Evolutionary conservation across 495 filamentous ascomycete species (phyloP).

Genomic region (Penicillium cosmopolitanum): DNA sequence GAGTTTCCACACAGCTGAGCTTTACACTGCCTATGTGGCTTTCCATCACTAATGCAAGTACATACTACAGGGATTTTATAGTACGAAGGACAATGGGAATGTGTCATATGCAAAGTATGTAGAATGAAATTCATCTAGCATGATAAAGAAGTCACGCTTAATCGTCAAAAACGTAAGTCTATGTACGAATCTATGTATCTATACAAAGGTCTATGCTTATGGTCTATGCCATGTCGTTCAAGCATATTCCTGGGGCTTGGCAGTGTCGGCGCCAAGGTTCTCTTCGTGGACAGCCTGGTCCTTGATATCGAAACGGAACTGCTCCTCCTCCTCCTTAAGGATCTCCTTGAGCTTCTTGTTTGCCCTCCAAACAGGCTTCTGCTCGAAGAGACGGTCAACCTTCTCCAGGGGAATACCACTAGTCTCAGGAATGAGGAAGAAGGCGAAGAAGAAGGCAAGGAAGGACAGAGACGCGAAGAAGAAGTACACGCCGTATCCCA

Average conservation of each 20-base stretch:
- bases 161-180: conserved; percentile 16
- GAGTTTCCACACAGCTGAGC: neutral
- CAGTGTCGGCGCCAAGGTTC: neutral
- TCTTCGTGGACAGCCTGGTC: conserved; percentile 29
- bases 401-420: conserved; percentile 58
- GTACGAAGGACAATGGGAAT: neutral
- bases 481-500: conserved; percentile 77
- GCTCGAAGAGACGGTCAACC: conserved; percentile 61
- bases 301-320: conserved; percentile 56
- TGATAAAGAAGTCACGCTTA: conserved; percentile 13
- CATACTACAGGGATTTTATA: neutral
- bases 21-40: neutral
- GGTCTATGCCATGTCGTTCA: neutral
- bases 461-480: conserved; percentile 78
- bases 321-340: conserved; percentile 52
- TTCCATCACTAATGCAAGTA: no score
- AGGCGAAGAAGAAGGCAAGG: conserved; percentile 66
- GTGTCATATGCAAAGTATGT: neutral
- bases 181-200: conserved; percentile 14
- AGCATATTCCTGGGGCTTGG: conserved; percentile 2
- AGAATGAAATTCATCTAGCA: conserved; percentile 10
- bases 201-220: neutral
- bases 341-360: conserved; percentile 54
- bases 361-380: conserved; percentile 57
- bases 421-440: conserved; percentile 70